A percentile compares a stretch with the other conserved stretches of the same genome.
Conservation (phyloP, 176 grass and related monocot genomes). For the Cymbopogon citratus region DNA sequence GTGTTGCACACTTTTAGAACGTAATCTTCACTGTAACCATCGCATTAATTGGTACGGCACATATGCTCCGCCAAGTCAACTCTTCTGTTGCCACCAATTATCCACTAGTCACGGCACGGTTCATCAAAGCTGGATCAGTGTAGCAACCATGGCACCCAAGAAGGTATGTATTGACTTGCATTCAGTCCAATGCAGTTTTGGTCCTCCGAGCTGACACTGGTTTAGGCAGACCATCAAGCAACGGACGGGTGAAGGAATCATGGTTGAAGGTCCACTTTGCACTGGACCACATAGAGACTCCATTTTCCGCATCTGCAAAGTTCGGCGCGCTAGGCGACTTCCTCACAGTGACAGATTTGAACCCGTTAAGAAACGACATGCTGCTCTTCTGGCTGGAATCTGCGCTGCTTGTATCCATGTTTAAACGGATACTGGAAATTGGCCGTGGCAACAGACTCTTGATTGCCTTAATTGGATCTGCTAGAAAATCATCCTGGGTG, state of each 20-base stretch:
- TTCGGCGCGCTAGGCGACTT: conserved; percentile 53
- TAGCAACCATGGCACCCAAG: neutral
- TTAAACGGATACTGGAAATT: conserved; percentile 24
- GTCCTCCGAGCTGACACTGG: conserved; percentile 25
- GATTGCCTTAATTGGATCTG: conserved; percentile 33
- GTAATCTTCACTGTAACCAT: neutral
- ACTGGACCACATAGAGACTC: conserved; percentile 37
- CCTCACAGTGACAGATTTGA: conserved; percentile 50
- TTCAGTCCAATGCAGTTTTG: conserved; percentile 62
- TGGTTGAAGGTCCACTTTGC: conserved; percentile 52
- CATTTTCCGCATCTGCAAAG: conserved; percentile 41
- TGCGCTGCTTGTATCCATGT: conserved; percentile 10
- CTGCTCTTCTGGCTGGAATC: conserved; percentile 10
- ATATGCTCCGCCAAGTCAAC: neutral
- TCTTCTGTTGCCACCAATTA: neutral
- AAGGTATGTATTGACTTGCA: neutral
- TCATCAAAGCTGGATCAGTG: neutral
- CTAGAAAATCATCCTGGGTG: conserved; percentile 25
- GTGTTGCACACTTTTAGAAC: conserved; percentile 13
- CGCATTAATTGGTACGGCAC: no score
- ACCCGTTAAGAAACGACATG: conserved; percentile 21
- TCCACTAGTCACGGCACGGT: neutral
- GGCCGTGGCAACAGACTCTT: conserved; percentile 47
- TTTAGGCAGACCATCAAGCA: conserved; percentile 34
- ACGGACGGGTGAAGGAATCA: conserved; percentile 43